phyloP scores from a whole-genome alignment of 2,329 filamentous ascomycete genomes.

The Lasiodiplodia sp. region DNA sequence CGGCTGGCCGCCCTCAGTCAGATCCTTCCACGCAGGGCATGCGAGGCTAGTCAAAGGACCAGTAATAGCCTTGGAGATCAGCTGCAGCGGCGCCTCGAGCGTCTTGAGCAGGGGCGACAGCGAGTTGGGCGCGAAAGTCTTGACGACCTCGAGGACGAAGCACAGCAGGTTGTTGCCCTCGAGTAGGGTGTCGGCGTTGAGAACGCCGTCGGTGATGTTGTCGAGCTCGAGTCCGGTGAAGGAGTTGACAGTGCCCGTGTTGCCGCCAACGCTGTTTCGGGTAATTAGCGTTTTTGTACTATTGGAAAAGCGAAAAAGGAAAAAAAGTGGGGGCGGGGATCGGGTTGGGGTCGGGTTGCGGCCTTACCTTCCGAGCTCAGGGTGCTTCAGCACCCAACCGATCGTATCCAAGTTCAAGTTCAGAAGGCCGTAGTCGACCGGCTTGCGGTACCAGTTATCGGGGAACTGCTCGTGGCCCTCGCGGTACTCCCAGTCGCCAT shows the following conservation, averaged over 20 bases:
- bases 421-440: conserved; percentile 57
- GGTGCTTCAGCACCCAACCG: conserved; percentile 49
- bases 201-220: conserved; percentile 53
- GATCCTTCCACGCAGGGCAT: conserved; percentile 38
- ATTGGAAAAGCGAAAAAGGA: not conserved
- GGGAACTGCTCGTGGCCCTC: conserved; percentile 61
- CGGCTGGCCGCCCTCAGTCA: conserved; percentile 29
- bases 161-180: conserved; percentile 50
- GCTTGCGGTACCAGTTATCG: conserved; percentile 59
- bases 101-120: conserved; percentile 40
- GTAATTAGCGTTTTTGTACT: too few relatives aligned
- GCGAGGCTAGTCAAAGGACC: conserved; percentile 36
- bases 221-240: conserved; percentile 57
- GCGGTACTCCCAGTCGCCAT: conserved; percentile 49
- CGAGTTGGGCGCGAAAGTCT: conserved; percentile 45
- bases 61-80: conserved; percentile 35
- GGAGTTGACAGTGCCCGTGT: conserved; percentile 59
- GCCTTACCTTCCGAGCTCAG: conserved; percentile 40
- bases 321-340: not conserved
- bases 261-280: conserved; percentile 56
- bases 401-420: conserved; percentile 53
- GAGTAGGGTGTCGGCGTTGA: conserved; percentile 44
- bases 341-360: not conserved
- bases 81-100: conserved; percentile 36
- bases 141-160: conserved; percentile 45